phyloP scores from a whole-genome alignment of 2,329 filamentous ascomycete species.

The Phaeophleospora eucalypticola region DNA sequence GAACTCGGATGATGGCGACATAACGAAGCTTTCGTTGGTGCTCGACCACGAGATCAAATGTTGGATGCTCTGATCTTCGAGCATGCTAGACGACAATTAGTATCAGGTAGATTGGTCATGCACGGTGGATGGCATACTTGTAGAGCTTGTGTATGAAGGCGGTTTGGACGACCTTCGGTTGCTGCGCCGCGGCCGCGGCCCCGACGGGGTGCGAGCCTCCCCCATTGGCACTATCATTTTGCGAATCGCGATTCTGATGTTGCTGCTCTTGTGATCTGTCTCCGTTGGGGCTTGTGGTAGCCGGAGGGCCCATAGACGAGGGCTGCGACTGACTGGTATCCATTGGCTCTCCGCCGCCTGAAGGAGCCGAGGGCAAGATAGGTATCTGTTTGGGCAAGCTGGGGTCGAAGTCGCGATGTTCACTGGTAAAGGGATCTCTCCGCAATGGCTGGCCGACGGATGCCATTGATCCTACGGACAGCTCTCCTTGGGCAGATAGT shows the following conservation, averaged over 20 bases:
- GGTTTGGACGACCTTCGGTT: conserved; percentile 96
- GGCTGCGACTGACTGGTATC: conserved; percentile 25
- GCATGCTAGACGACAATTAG: conserved; percentile 65
- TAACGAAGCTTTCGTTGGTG: conserved; percentile 94
- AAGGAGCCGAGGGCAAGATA: conserved; percentile 28
- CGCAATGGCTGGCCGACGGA: conserved; percentile 40
- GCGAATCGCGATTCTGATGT: conserved; percentile 14
- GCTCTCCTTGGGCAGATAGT: background rate
- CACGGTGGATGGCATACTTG: conserved; percentile 60
- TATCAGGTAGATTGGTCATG: background rate
- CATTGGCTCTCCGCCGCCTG: conserved; percentile 26
- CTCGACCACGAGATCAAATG: conserved; percentile 96
- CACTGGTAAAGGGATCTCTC: conserved; percentile 30
- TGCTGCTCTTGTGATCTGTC: conserved; percentile 23
- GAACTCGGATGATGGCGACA: conserved; percentile 96
- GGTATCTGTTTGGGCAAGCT: conserved; percentile 26
- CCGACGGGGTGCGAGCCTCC: conserved; percentile 45
- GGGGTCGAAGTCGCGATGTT: conserved; percentile 20
- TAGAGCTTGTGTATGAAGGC: conserved; percentile 99
- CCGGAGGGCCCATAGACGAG: conserved; percentile 29
- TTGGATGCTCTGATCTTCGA: conserved; percentile 88
- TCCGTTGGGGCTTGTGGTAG: conserved; percentile 26
- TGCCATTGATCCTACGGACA: conserved; percentile 35
- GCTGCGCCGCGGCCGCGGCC: conserved; percentile 72
- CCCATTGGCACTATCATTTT: conserved; percentile 34